phyloP scores from a whole-genome alignment of 352 stramenopile genomes.

The Phytophthora cajani region DNA sequence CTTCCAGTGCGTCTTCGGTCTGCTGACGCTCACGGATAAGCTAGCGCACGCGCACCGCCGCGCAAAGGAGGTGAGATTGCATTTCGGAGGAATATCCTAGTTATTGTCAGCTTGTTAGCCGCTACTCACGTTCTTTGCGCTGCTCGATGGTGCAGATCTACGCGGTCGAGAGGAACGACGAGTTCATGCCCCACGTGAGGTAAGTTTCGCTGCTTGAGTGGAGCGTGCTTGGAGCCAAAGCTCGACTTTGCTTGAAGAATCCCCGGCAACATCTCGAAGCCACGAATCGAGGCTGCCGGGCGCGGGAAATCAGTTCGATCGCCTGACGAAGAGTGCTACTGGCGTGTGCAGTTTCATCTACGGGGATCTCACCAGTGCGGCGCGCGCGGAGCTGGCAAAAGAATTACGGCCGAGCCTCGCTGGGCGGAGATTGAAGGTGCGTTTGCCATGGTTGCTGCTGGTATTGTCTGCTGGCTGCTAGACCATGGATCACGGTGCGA shows the following conservation, averaged over 20 bases:
- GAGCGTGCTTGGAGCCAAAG: too few species aligned
- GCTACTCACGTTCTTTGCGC: not conserved
- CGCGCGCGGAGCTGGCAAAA: constrained; percentile 40
- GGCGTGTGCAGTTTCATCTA: constrained; percentile 59
- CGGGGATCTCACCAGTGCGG: constrained; percentile 43
- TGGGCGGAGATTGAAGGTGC: constrained; percentile 44
- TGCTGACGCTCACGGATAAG: constrained; percentile 48
- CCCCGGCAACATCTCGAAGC: not conserved
- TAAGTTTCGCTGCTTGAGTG: constrained; percentile 7
- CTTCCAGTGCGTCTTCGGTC: constrained; percentile 75
- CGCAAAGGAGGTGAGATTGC: constrained; percentile 46
- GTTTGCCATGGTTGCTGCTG: not conserved
- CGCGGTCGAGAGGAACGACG: constrained; percentile 35
- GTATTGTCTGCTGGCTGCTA: not conserved
- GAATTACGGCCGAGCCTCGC: constrained; percentile 50
- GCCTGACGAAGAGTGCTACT: constrained; percentile 12
- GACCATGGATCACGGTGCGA: not conserved
- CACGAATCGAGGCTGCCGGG: not conserved
- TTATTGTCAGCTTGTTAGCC: not conserved
- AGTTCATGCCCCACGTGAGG: constrained; percentile 75
- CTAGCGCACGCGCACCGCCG: constrained; percentile 40
- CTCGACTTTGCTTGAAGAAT: not conserved
- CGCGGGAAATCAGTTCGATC: not conserved
- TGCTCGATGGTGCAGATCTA: constrained; percentile 44
- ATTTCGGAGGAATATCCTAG: not conserved